These are phyloP conservation scores for Nemania diffusa DNA, from an alignment of 2,329 filamentous ascomycete species.

Conservation along the genomic window DNA sequence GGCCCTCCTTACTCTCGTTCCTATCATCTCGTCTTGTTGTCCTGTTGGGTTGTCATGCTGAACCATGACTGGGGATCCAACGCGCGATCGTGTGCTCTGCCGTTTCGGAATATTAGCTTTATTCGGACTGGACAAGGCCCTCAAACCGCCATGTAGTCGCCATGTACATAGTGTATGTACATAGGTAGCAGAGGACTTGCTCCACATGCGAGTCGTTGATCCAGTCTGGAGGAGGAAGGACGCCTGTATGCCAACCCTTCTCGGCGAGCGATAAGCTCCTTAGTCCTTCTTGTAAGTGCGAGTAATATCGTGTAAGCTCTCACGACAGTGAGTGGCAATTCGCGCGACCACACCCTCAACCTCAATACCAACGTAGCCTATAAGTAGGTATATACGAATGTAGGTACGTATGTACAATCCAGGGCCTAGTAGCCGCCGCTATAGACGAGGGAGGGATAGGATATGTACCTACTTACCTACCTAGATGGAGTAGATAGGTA, in stretches of 20 bases:
- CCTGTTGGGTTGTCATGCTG: not conserved
- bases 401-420: too few species aligned
- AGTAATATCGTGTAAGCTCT: constrained; percentile 1
- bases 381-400: too few species aligned
- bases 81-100: not conserved
- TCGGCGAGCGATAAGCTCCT: constrained; percentile 31
- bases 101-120: constrained; percentile 22
- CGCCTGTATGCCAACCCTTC: constrained; percentile 22
- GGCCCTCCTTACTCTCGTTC: not conserved
- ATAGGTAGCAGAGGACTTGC: not conserved
- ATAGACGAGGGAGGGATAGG: constrained; percentile 14
- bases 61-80: not conserved
- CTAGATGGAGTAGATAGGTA: too few species aligned
- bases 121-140: constrained; percentile 19
- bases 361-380: too few species aligned
- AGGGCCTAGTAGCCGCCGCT: constrained; percentile 18
- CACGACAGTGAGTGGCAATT: constrained; percentile 17
- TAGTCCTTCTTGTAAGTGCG: too few species aligned
- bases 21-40: not conserved
- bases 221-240: constrained; percentile 27
- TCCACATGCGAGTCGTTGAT: constrained; percentile 11
- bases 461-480: constrained; percentile 1
- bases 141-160: constrained; percentile 17
- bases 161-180: too few species aligned
- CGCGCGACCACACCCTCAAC: constrained; percentile 10